A percentile compares a stretch with the other conserved stretches of the same genome.
Conservation (phyloP, 805 yeast genomes). For the Starmera quercuum region DNA sequence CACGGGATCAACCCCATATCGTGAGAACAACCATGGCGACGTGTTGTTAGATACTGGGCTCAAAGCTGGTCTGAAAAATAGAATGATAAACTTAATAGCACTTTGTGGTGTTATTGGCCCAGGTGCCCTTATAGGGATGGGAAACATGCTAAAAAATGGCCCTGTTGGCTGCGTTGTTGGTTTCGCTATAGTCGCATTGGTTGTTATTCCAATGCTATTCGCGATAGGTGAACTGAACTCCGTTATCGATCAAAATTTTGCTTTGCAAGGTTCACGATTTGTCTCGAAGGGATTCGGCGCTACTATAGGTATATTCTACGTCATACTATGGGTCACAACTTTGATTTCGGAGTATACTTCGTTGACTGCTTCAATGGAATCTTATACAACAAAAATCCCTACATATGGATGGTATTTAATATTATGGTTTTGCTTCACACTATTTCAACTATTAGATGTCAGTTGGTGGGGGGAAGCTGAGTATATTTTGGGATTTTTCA, state of each 20-base stretch:
- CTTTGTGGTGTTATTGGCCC: slow-evolving; percentile 57
- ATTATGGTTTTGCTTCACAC: slow-evolving; percentile 43
- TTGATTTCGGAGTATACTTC: slow-evolving; percentile 49
- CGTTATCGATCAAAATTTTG: slow-evolving; percentile 44
- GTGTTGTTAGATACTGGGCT: slow-evolving; percentile 26
- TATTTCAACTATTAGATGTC: slow-evolving; percentile 44
- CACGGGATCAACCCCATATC: slow-evolving; percentile 6
- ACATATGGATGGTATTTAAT: slow-evolving; percentile 47
- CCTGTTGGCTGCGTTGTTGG: slow-evolving; percentile 53
- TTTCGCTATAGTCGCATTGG: slow-evolving; percentile 42
- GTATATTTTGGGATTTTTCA: slow-evolving; percentile 42
- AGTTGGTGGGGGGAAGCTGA: slow-evolving; percentile 51
- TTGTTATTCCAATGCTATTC: slow-evolving; percentile 48
- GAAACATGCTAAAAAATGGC: slow-evolving; percentile 38
- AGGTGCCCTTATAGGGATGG: slow-evolving; percentile 48
- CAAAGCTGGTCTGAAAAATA: slow-evolving; percentile 39
- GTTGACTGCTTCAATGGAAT: slow-evolving; percentile 39
- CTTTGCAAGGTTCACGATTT: slow-evolving; percentile 41
- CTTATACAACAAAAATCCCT: slow-evolving; percentile 46
- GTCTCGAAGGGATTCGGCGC: slow-evolving; percentile 53
- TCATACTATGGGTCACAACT: slow-evolving; percentile 49
- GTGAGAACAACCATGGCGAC: slow-evolving; percentile 16
- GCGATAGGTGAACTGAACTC: slow-evolving; percentile 51
- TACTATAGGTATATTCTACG: slow-evolving; percentile 44
- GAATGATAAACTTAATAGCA: slow-evolving; percentile 44